Percentiles rank a stretch among this genome's conserved stretches.
These are phyloP conservation scores for Geosiphon pyriformis DNA, from an alignment of 192 early-diverging fungal species.

Conservation along the genomic window DNA sequence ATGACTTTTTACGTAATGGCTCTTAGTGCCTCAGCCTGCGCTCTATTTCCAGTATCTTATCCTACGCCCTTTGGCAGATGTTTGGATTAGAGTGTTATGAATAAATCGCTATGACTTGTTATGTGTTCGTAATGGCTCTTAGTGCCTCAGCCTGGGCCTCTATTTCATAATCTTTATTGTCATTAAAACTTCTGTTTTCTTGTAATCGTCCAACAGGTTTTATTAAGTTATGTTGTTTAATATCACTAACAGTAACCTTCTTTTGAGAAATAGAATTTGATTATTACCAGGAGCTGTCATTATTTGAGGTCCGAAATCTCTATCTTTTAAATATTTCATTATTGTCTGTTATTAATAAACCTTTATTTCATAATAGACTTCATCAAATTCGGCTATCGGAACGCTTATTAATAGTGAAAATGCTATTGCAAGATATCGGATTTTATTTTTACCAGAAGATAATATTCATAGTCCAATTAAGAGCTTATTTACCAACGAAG, in stretches of 20 bases:
- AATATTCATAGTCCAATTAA: constrained; percentile 13
- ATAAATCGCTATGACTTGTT: constrained; percentile 25
- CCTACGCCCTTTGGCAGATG: too few species aligned
- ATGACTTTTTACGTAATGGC: too few species aligned
- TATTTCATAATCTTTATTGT: constrained; percentile 23
- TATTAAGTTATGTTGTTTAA: constrained; percentile 23
- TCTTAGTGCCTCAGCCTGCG: too few species aligned
- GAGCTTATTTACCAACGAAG: constrained; percentile 16
- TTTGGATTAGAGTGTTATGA: too few species aligned
- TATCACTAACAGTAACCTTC: constrained; percentile 9
- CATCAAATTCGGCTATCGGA: background rate
- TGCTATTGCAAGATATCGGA: constrained; percentile 18
- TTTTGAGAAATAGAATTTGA: constrained; percentile 6
- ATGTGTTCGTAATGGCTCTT: constrained; percentile 19
- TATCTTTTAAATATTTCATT: too few species aligned
- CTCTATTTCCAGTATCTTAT: too few species aligned
- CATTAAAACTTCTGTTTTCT: constrained; percentile 16
- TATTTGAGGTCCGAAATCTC: background rate
- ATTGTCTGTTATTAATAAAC: background rate
- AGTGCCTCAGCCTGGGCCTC: constrained; percentile 17
- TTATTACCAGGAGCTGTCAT: constrained; percentile 1
- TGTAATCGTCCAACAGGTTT: constrained; percentile 15
- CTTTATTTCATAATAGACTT: constrained; percentile 4
- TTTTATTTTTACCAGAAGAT: constrained; percentile 19
- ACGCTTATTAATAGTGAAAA: constrained; percentile 1